A percentile compares a stretch with the other conserved stretches of the same genome.
These are phyloP conservation scores for Phytophthora ramorum DNA, from an alignment of 352 stramenopile species.

Conservation along the genomic window DNA sequence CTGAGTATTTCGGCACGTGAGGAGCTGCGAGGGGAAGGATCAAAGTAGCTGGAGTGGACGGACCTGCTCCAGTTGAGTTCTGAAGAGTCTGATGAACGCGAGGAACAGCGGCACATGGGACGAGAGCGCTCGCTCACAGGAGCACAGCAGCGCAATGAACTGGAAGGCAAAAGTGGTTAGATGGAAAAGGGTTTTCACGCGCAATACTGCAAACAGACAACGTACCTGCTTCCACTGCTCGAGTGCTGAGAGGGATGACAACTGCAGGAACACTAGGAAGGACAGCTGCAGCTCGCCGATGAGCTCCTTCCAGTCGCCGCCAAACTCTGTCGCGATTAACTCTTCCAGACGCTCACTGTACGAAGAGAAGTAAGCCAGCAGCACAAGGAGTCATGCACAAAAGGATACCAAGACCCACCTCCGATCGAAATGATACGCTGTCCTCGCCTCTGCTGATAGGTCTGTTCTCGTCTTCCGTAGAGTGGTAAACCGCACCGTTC, in stretches of 20 bases:
- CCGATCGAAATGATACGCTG: slow-evolving; percentile 80
- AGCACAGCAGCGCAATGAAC: slow-evolving; percentile 71
- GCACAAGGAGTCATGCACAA: no score
- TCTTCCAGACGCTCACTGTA: slow-evolving; percentile 59
- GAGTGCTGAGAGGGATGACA: slow-evolving; percentile 93
- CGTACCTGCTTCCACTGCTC: slow-evolving; percentile 94
- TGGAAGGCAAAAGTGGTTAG: slow-evolving; percentile 18
- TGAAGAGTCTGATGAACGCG: slow-evolving; percentile 65
- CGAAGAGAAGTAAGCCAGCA: background rate
- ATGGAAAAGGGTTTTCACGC: background rate
- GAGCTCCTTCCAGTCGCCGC: slow-evolving; percentile 74
- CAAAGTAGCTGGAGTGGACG: background rate
- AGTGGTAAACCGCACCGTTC: slow-evolving; percentile 74
- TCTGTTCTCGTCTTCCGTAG: slow-evolving; percentile 47
- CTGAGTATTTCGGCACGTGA: slow-evolving; percentile 23
- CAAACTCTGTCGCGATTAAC: slow-evolving; percentile 46
- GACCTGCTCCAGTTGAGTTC: slow-evolving; percentile 67
- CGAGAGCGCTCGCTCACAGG: slow-evolving; percentile 58
- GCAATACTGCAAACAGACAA: background rate
- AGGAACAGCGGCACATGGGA: slow-evolving; percentile 54
- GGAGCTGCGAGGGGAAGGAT: background rate
- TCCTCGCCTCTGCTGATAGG: slow-evolving; percentile 60
- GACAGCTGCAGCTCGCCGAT: slow-evolving; percentile 94
- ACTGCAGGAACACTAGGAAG: slow-evolving; percentile 93
- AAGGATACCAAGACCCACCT: slow-evolving; percentile 44